These are phyloP conservation scores for Aspergillus bombycis DNA, from an alignment of 2,329 filamentous ascomycete species.

Conservation along the genomic window DNA sequence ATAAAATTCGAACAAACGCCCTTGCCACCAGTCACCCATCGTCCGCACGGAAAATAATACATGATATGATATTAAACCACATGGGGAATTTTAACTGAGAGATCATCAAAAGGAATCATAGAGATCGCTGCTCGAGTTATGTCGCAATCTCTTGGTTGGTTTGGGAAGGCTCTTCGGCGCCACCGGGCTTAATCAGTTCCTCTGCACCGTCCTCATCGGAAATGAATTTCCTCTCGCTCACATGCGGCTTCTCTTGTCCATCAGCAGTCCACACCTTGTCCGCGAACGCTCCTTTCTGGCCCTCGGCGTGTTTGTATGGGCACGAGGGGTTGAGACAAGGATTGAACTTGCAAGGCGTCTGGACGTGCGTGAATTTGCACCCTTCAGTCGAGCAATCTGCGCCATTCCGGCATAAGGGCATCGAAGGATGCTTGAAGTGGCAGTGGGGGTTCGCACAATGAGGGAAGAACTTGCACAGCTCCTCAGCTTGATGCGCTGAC, in stretches of 20 bases:
- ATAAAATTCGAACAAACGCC: constrained; percentile 28
- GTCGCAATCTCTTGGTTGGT: constrained; percentile 35
- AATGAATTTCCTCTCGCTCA: constrained; percentile 88
- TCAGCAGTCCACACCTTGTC: constrained; percentile 90
- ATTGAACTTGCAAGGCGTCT: constrained; percentile 84
- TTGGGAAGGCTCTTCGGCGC: constrained; percentile 31
- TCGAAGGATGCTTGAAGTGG: constrained; percentile 83
- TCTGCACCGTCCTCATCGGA: constrained; percentile 64
- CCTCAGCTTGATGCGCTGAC: constrained; percentile 75
- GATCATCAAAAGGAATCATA: constrained; percentile 5
- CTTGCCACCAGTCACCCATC: constrained; percentile 28
- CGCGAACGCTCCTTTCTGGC: constrained; percentile 80
- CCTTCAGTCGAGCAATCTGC: constrained; percentile 78
- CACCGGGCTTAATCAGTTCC: constrained; percentile 71
- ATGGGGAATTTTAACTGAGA: constrained; percentile 10
- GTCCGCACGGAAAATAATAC: constrained; percentile 29
- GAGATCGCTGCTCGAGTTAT: constrained; percentile 19
- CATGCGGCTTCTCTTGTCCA: constrained; percentile 60
- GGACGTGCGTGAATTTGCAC: constrained; percentile 89
- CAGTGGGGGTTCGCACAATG: constrained; percentile 88
- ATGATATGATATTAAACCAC: constrained; percentile 21
- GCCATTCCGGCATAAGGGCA: constrained; percentile 88
- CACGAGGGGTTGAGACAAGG: constrained; percentile 90
- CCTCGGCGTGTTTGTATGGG: constrained; percentile 86
- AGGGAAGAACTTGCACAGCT: constrained; percentile 88